phyloP scores from a whole-genome alignment of 257 asterid genomes.

The Scutellaria minor region DNA sequence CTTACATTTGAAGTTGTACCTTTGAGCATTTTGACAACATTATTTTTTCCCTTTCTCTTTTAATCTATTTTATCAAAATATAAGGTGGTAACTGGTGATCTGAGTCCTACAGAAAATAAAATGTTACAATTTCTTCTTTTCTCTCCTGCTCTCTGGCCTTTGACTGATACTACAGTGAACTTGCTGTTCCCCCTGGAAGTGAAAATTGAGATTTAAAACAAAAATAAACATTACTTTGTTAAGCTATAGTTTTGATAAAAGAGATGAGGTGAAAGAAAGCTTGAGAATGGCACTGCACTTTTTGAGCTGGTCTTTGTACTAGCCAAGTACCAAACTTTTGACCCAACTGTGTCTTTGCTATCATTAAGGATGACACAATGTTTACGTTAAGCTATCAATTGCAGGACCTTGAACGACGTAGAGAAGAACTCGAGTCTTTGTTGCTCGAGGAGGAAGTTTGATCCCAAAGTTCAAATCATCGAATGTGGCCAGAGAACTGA shows the following conservation, averaged over 20 bases:
- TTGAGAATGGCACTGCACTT: neutral
- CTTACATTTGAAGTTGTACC: neutral
- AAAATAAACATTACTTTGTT: too few relatives aligned
- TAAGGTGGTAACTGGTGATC: too few relatives aligned
- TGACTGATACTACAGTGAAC: too few relatives aligned
- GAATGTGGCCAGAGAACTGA: neutral
- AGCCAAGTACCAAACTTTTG: neutral
- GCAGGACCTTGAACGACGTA: slow-evolving; percentile 83
- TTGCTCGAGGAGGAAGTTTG: slow-evolving; percentile 52
- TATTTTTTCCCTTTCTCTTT: neutral
- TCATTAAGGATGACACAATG: neutral
- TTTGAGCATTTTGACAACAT: neutral
- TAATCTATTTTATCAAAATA: slow-evolving; percentile 6
- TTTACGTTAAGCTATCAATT: slow-evolving; percentile 25
- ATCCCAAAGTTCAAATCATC: slow-evolving; percentile 23
- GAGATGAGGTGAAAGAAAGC: neutral
- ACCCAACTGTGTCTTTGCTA: neutral
- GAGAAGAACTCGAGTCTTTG: slow-evolving; percentile 83
- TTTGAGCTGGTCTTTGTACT: too few relatives aligned
- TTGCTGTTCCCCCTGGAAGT: too few relatives aligned
- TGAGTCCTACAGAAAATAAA: too few relatives aligned
- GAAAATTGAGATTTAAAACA: too few relatives aligned
- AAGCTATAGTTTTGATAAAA: neutral
- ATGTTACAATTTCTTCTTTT: too few relatives aligned
- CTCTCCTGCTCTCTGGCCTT: too few relatives aligned